Evolutionary conservation across 2,329 filamentous ascomycete genomes (phyloP).

Genomic region (Alternaria brassicicola): DNA sequence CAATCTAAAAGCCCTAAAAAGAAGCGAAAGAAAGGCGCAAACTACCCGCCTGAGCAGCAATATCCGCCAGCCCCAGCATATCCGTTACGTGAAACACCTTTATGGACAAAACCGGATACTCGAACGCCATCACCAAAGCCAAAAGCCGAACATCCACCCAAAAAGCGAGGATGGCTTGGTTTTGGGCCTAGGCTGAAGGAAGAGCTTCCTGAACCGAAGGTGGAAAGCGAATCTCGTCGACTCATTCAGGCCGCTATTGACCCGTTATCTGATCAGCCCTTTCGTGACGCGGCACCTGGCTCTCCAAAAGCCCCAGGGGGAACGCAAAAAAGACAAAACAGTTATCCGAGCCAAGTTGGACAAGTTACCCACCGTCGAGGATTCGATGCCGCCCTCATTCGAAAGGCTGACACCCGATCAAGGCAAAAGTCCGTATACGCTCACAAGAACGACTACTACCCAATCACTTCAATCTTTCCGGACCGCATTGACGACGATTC

Average conservation of each 20-base stretch:
- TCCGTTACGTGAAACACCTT: constrained; percentile 30
- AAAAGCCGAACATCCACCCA: constrained; percentile 1
- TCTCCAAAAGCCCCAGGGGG: constrained; percentile 32
- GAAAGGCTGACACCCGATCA: constrained; percentile 9
- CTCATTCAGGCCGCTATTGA: constrained; percentile 11
- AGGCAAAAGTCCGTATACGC: not conserved
- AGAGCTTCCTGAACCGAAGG: not conserved
- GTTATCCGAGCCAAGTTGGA: constrained; percentile 18
- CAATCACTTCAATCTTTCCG: constrained; percentile 16
- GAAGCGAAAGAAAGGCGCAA: constrained; percentile 14
- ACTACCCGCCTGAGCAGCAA: constrained; percentile 27
- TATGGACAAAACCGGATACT: constrained; percentile 29
- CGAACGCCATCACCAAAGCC: constrained; percentile 19
- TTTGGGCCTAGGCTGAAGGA: constrained; percentile 18
- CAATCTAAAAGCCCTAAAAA: not conserved
- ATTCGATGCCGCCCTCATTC: not conserved
- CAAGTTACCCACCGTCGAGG: not conserved
- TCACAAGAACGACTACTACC: constrained; percentile 23
- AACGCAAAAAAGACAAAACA: constrained; percentile 39
- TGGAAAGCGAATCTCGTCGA: not conserved
- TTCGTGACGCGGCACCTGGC: constrained; percentile 31
- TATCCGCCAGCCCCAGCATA: constrained; percentile 32
- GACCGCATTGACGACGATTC: constrained; percentile 14
- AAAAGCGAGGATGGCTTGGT: constrained; percentile 20
- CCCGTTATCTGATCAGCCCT: constrained; percentile 17